Conservation (phyloP, 129 eudicot species). For the Flaveria trinervia region DNA sequence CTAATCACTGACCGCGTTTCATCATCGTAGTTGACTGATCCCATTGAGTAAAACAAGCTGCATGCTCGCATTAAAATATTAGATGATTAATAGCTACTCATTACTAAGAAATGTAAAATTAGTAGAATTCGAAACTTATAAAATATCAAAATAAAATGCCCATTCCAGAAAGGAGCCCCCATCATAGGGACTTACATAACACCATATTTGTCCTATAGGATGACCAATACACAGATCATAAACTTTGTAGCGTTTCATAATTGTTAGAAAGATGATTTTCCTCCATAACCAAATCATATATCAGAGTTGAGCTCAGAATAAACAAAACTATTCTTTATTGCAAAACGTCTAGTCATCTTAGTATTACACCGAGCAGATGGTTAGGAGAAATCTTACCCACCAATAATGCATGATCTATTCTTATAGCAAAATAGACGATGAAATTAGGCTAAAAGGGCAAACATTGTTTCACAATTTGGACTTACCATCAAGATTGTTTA, state of each 20-base stretch:
- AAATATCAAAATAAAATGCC: neutral
- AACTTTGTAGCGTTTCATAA: neutral
- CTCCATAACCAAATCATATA: neutral
- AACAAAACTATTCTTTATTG: no score
- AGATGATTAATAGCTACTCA: conserved; percentile 5
- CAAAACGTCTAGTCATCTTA: no score
- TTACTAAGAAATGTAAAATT: conserved; percentile 27
- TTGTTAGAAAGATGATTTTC: neutral
- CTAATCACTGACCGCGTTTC: conserved; percentile 70
- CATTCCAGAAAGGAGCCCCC: neutral
- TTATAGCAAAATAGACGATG: neutral
- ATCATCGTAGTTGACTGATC: conserved; percentile 44
- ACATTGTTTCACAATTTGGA: neutral
- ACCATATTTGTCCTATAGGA: no score
- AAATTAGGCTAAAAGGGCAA: neutral
- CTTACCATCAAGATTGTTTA: neutral
- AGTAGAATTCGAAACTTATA: neutral
- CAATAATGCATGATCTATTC: neutral
- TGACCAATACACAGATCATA: neutral
- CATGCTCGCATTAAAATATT: conserved; percentile 22
- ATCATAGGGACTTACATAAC: neutral
- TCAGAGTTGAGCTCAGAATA: neutral
- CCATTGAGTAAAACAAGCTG: conserved; percentile 41
- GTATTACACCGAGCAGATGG: neutral
- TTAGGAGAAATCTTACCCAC: neutral